A percentile compares a stretch with the other conserved stretches of the same genome.
Conservation (phyloP, 805 yeast species). For the Blastobotrys americana region DNA sequence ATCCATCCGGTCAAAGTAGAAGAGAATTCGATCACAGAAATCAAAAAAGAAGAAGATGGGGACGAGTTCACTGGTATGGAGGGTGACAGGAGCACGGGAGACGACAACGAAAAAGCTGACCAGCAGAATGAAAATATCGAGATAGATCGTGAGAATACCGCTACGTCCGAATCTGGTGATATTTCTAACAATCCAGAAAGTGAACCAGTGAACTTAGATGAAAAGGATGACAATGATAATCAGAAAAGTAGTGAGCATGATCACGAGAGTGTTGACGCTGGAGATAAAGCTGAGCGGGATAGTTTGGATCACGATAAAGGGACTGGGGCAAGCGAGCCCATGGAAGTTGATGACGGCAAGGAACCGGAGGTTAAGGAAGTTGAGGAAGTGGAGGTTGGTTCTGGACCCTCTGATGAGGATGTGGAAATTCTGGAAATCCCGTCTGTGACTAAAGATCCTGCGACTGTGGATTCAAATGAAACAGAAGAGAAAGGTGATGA, state of each 20-base stretch:
- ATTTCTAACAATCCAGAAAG: too few relatives aligned
- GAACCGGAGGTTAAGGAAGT: background rate
- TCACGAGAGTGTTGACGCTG: too few relatives aligned
- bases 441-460: conserved; percentile 23
- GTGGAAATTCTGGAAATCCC: conserved; percentile 24
- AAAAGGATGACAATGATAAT: too few relatives aligned
- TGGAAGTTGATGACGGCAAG: conserved; percentile 6
- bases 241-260: too few relatives aligned
- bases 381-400: conserved; percentile 22
- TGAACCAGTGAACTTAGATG: too few relatives aligned
- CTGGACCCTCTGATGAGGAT: conserved; percentile 28
- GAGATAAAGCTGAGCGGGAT: too few relatives aligned
- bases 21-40: conserved; percentile 2
- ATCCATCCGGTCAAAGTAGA: conserved; percentile 1
- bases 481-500: conserved; percentile 27
- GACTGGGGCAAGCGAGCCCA: background rate
- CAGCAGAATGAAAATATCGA: background rate
- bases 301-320: too few relatives aligned
- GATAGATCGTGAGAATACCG: too few relatives aligned
- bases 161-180: too few relatives aligned
- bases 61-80: conserved; percentile 12
- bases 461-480: conserved; percentile 4
- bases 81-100: conserved; percentile 12
- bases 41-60: conserved; percentile 13
- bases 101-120: conserved; percentile 13